A percentile compares a stretch with the other conserved stretches of the same genome.
Conservation (phyloP, 176 grass and related monocot species). For the Hyparrhenia diplandra region DNA sequence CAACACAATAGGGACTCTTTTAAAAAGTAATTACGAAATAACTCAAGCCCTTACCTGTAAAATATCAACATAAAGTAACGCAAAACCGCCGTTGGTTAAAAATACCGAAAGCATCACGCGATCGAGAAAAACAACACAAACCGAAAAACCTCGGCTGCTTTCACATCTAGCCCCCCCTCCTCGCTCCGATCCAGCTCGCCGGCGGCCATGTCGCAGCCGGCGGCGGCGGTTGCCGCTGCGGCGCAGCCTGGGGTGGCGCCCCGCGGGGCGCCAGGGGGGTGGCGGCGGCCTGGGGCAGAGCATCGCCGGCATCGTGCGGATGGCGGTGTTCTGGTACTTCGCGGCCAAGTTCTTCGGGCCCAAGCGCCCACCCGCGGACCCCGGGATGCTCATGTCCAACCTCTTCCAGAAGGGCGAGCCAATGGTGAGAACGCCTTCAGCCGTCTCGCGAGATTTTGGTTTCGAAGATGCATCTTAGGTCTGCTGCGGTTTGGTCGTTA, state of each 20-base stretch:
- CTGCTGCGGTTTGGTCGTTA: not conserved
- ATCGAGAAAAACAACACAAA: not conserved
- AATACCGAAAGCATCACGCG: not conserved
- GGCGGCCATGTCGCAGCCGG: constrained; percentile 64
- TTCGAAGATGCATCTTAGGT: constrained; percentile 14
- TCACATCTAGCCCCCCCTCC: constrained; percentile 18
- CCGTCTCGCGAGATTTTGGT: not conserved
- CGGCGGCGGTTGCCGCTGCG: constrained; percentile 20
- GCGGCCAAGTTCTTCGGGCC: constrained; percentile 90
- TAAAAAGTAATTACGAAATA: not conserved
- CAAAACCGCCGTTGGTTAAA: not conserved
- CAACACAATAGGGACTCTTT: not conserved
- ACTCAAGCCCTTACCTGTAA: not conserved
- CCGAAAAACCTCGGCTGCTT: not conserved
- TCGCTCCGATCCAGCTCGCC: constrained; percentile 44
- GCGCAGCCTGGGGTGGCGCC: constrained; percentile 38
- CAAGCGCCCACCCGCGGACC: constrained; percentile 59
- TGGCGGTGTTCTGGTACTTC: constrained; percentile 99
- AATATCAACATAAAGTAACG: constrained; percentile 16
- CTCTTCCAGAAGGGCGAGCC: constrained; percentile 91
- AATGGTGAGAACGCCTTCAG: constrained; percentile 43
- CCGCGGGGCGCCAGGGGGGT: constrained; percentile 33
- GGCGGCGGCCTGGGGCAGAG: constrained; percentile 67
- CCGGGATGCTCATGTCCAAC: constrained; percentile 73
- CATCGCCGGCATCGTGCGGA: constrained; percentile 72